A percentile compares a stretch with the other conserved stretches of the same genome.
Evolutionary conservation across 169 alveolate species (phyloP).

Genomic region (Toxoplasma gondii): DNA sequence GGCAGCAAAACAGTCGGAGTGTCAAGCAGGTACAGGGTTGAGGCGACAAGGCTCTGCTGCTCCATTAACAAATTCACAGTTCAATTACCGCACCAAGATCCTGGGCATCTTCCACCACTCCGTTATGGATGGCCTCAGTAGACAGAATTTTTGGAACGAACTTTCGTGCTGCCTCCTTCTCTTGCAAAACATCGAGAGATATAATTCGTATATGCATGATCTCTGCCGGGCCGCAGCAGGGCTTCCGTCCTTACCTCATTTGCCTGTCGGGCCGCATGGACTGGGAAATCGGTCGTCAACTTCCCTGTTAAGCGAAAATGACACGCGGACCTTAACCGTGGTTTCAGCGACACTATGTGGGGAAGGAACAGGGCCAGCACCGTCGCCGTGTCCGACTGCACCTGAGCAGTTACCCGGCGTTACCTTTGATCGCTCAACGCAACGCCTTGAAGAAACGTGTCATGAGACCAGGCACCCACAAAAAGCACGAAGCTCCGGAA

Average conservation of each 20-base stretch:
- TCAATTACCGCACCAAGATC: conserved; percentile 68
- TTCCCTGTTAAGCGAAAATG: not conserved
- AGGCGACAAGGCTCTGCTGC: not conserved
- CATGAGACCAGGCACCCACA: not conserved
- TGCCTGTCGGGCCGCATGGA: not conserved
- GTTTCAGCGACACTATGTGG: not conserved
- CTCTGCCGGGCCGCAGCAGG: not conserved
- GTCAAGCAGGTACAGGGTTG: not conserved
- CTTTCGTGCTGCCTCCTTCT: conserved; percentile 4
- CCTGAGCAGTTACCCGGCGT: not conserved
- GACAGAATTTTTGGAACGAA: conserved; percentile 77
- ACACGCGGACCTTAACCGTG: not conserved
- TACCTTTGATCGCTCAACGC: not conserved
- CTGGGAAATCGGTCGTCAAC: not conserved
- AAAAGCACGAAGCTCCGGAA: not conserved
- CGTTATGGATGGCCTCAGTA: conserved; percentile 75
- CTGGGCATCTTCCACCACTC: conserved; percentile 77
- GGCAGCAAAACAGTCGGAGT: not conserved
- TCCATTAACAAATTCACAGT: not conserved
- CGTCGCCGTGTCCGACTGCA: not conserved
- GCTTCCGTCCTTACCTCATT: not conserved
- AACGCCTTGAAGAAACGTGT: not conserved
- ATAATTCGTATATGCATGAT: not conserved
- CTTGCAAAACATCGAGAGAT: conserved; percentile 32
- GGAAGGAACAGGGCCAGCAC: not conserved